Conservation (phyloP, 2,329 filamentous ascomycete species). For the Aspergillus ruber region DNA sequence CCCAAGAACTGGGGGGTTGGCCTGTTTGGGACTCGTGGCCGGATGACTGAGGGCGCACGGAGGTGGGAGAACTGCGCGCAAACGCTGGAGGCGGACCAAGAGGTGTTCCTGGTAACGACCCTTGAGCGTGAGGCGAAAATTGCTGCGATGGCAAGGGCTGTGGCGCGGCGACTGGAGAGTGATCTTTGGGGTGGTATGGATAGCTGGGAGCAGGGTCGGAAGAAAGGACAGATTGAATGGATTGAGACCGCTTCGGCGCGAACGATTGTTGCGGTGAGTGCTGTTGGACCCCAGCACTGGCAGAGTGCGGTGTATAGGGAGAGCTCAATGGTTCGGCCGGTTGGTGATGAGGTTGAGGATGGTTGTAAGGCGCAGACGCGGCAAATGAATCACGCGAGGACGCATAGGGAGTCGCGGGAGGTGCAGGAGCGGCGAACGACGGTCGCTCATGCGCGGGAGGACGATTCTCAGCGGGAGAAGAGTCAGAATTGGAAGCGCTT, state of each 20-base stretch:
- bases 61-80: conserved; percentile 30
- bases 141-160: conserved; percentile 28
- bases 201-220: conserved; percentile 29
- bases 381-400: conserved; percentile 34
- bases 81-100: conserved; percentile 39
- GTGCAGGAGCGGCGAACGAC: conserved; percentile 37
- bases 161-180: conserved; percentile 25
- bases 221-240: conserved; percentile 29
- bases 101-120: conserved; percentile 44
- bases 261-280: conserved; percentile 29
- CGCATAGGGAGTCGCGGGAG: conserved; percentile 32
- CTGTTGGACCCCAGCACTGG: conserved; percentile 24
- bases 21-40: conserved; percentile 29
- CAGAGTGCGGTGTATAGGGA: conserved; percentile 34
- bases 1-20: conserved; percentile 27
- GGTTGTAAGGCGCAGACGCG: conserved; percentile 20
- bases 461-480: conserved; percentile 20
- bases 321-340: conserved; percentile 26
- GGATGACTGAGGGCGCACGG: conserved; percentile 31
- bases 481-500: conserved; percentile 23
- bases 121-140: conserved; percentile 30
- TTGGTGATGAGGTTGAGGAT: conserved; percentile 16
- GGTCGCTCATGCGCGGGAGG: conserved; percentile 21
- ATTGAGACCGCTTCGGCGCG: conserved; percentile 32
- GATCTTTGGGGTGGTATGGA: conserved; percentile 29